phyloP scores from a whole-genome alignment of 2,329 filamentous ascomycete species.

The Fusarium secorum region DNA sequence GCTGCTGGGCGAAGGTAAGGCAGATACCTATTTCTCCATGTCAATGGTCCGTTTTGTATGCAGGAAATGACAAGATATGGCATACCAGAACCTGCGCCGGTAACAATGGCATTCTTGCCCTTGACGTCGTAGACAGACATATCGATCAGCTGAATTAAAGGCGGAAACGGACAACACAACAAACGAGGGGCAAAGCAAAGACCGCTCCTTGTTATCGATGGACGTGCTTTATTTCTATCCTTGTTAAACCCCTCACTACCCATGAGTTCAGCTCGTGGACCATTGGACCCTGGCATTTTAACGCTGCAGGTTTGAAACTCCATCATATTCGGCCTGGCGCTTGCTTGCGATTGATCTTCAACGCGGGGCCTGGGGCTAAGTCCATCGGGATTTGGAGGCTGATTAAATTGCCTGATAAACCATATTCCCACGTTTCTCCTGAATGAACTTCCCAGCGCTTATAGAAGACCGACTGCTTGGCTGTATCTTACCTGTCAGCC shows the following conservation, averaged over 20 bases:
- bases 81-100: conserved; percentile 21
- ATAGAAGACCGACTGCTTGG: not conserved
- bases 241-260: not conserved
- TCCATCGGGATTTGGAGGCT: not conserved
- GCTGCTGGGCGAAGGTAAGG: not conserved
- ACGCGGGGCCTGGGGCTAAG: accelerated
- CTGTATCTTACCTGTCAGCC: not conserved
- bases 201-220: accelerated
- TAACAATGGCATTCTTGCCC: conserved; percentile 18
- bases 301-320: not conserved
- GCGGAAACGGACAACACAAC: not conserved
- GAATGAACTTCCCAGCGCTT: accelerated
- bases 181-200: not conserved
- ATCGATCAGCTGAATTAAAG: accelerated
- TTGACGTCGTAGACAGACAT: conserved; percentile 14
- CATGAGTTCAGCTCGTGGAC: not conserved
- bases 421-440: not conserved
- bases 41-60: not conserved
- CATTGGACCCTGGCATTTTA: not conserved
- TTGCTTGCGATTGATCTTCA: no score
- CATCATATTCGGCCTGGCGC: not conserved
- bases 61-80: accelerated
- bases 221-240: not conserved
- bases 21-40: not conserved
- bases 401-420: not conserved